Evolutionary conservation across 495 filamentous ascomycete species (phyloP).

Genomic region (Tuber borchii): DNA sequence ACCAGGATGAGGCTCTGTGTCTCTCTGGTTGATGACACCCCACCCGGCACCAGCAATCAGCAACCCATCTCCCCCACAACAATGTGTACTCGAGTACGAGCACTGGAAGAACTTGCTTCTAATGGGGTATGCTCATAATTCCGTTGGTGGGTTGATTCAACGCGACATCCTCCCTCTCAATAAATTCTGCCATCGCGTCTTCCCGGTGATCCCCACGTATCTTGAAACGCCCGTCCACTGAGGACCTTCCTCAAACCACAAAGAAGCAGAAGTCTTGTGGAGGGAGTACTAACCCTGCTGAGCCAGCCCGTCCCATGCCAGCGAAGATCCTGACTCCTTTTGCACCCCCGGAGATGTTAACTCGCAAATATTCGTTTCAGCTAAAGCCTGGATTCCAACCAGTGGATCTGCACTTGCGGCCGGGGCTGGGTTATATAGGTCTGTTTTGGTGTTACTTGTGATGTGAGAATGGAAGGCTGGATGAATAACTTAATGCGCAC

Average conservation of each 20-base stretch:
- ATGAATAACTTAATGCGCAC: slow-evolving; percentile 49
- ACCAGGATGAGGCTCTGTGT: no score
- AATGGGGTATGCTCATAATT: background rate
- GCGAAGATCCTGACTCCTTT: slow-evolving; percentile 7
- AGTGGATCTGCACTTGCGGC: slow-evolving; percentile 83
- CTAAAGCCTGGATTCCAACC: slow-evolving; percentile 67
- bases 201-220: slow-evolving; percentile 6
- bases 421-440: slow-evolving; percentile 78
- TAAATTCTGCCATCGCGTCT: background rate
- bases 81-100: background rate
- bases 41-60: no score
- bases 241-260: slow-evolving; percentile 11
- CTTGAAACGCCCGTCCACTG: slow-evolving; percentile 32
- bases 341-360: slow-evolving; percentile 10
- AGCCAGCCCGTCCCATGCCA: background rate
- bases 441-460: background rate
- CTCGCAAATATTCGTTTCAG: slow-evolving; percentile 61
- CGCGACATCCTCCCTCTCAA: background rate
- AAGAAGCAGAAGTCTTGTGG: slow-evolving; percentile 34
- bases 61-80: no score
- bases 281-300: background rate
- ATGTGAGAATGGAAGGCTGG: background rate
- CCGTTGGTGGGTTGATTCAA: background rate
- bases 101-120: background rate
- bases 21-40: no score